Evolutionary conservation across 179 eudicot genomes (phyloP), one percentile per base, ranked within the genome.

Genomic region (Drosera spatulata): DNA sequence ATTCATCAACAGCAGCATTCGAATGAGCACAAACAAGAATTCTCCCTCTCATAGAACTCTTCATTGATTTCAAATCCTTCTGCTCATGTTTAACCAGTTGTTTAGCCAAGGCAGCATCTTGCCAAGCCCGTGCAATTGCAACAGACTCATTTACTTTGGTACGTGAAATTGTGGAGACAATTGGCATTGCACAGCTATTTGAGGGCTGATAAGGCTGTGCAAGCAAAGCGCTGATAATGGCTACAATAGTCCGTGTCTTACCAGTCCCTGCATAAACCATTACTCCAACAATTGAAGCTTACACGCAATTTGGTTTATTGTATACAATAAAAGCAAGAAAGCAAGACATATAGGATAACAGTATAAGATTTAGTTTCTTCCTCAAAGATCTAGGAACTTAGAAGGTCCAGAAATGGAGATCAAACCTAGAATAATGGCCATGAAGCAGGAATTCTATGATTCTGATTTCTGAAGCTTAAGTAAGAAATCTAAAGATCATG

Each of bases 11-110:
- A 56, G 99, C 99, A 65, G 99, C 99, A 84, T 94, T 94, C 22
- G 99, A 94, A 71, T 94, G 99, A 46, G 99, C 99, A 83, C 97
- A 94, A 58, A 94, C 85, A 74, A 94, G 97, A 66, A 94, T 84
- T 71, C 99, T 76, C 71, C 87, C 87, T 62, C 77, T 77, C 5
- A 56, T 47, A 58, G 63, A 75, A 61, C 72, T 53, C 66, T 73
- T 81, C 40, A 65, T 45, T 49, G 73, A 61, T 69, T 58, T 93
- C 50, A 52, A 66, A 53, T 70, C 77, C 62, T 67, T 81, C 64
- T 70, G 79, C 58, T 58, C 70, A 58, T 83, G 82, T 48, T 70
- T 72, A 71, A 82, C 74, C 64, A 90, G 50, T 64, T 94, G 96
- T 63, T 73, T 85, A 59, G 99, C 96, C 72, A 90, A 78, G 56